Evolutionary conservation across 345 rosid species (phyloP).

Genomic region (Brassica rapa): DNA sequence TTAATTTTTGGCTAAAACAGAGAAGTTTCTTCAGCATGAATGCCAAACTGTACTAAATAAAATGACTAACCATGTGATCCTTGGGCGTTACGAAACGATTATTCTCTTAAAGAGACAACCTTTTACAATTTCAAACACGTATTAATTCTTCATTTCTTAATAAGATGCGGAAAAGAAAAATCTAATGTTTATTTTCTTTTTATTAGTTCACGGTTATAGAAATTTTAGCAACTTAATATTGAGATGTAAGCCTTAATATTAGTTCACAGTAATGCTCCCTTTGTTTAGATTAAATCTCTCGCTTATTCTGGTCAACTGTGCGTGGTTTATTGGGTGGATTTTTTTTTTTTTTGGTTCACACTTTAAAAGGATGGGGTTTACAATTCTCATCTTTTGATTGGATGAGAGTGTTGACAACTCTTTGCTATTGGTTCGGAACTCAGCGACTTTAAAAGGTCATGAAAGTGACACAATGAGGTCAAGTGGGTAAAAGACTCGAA

Average conservation of each 20-base stretch:
- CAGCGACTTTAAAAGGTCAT: not conserved
- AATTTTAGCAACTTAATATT: not conserved
- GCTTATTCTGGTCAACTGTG: not conserved
- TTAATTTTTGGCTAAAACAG: not conserved
- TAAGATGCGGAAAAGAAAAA: not conserved
- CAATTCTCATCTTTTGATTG: too few species aligned
- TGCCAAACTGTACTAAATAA: too few species aligned
- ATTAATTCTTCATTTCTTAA: not conserved
- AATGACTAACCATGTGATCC: not conserved
- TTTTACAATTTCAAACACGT: too few species aligned
- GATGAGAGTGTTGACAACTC: not conserved
- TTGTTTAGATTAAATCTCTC: not conserved
- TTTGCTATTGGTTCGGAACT: conserved; percentile 1
- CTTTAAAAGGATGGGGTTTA: too few species aligned
- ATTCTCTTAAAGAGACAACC: too few species aligned
- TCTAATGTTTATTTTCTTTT: not conserved
- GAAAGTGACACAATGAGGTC: conserved; percentile 22
- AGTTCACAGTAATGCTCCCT: too few species aligned
- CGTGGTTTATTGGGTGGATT: not conserved
- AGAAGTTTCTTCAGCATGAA: not conserved
- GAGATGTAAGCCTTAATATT: not conserved
- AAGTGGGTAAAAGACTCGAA: not conserved
- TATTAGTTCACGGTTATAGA: not conserved
- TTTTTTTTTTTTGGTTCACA: not conserved
- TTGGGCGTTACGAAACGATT: conserved; percentile 3